phyloP scores from a whole-genome alignment of 345 rosid genomes.

The Gossypium anomalum region DNA sequence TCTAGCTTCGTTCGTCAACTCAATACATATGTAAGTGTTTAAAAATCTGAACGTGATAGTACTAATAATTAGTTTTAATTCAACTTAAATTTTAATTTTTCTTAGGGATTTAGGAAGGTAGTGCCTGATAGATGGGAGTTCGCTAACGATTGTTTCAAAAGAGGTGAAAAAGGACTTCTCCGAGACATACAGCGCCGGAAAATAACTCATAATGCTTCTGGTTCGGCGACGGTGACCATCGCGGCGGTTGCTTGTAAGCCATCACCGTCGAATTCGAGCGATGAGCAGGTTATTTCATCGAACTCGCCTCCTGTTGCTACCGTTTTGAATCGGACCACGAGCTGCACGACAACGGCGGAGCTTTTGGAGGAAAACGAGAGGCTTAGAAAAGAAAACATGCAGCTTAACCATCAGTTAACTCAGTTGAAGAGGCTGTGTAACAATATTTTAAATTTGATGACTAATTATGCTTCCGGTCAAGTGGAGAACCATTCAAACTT shows the following conservation, averaged over 20 bases:
- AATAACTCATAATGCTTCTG: constrained; percentile 33
- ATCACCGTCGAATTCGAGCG: constrained; percentile 75
- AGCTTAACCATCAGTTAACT: constrained; percentile 59
- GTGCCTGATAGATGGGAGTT: constrained; percentile 98
- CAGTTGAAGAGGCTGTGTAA: constrained; percentile 62
- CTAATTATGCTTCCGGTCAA: constrained; percentile 49
- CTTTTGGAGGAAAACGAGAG: constrained; percentile 77
- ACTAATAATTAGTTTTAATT: neutral
- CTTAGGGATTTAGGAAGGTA: constrained; percentile 84
- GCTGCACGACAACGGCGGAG: constrained; percentile 73
- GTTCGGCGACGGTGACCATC: constrained; percentile 19
- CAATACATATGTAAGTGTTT: constrained; percentile 74
- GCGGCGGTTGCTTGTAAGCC: constrained; percentile 26
- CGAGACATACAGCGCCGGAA: constrained; percentile 88
- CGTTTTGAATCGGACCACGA: constrained; percentile 38
- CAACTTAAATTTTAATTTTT: neutral
- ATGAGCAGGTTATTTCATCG: constrained; percentile 70
- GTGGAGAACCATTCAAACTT: constrained; percentile 22
- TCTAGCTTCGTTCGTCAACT: constrained; percentile 96
- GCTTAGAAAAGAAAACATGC: constrained; percentile 63
- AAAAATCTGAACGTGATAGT: neutral
- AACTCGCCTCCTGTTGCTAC: constrained; percentile 56
- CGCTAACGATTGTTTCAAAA: constrained; percentile 66
- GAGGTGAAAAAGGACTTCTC: constrained; percentile 73
- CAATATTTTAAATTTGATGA: constrained; percentile 59